Evolutionary conservation across 1,284 basidiomycete genomes (phyloP).

Genomic region (Cutaneotrichosporon spelunceum): DNA sequence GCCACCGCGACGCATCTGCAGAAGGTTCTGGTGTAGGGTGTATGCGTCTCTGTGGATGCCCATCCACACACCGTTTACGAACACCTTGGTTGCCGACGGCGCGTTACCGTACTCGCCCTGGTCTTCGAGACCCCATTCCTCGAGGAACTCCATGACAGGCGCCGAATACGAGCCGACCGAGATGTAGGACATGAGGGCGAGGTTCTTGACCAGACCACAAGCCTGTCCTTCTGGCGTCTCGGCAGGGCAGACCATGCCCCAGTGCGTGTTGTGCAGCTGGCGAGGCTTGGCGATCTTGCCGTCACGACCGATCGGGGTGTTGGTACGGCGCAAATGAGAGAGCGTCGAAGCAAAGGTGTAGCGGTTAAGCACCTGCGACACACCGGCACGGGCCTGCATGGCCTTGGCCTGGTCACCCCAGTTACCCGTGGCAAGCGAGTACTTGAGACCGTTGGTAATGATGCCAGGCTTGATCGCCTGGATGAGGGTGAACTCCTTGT

Average conservation of each 20-base stretch:
- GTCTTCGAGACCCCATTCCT: constrained; percentile 95
- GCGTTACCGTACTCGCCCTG: constrained; percentile 86
- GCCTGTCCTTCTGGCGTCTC: constrained; percentile 99
- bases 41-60: constrained; percentile 96
- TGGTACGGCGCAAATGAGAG: constrained; percentile 95
- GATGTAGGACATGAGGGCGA: constrained; percentile 96
- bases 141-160: constrained; percentile 96
- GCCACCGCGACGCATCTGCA: constrained; percentile 86
- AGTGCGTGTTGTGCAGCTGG: constrained; percentile 98
- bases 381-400: constrained; percentile 95
- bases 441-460: constrained; percentile 97
- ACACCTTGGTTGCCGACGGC: constrained; percentile 87
- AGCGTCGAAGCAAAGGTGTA: constrained; percentile 98
- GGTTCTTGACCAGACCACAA: constrained; percentile 97
- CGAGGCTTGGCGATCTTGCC: constrained; percentile 99
- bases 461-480: constrained; percentile 92
- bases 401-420: constrained; percentile 99
- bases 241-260: constrained; percentile 99
- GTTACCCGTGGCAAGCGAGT: constrained; percentile 97
- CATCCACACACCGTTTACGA: constrained; percentile 99
- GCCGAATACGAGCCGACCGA: constrained; percentile 95
- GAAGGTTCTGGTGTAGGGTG: constrained; percentile 87
- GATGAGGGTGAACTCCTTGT: constrained; percentile 90
- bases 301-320: constrained; percentile 96
- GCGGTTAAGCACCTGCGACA: constrained; percentile 96